Evolutionary conservation across 1,284 basidiomycete species (phyloP), one percentile per base, ranked within the genome.

Genomic region (Bondarzewia mesenterica): DNA sequence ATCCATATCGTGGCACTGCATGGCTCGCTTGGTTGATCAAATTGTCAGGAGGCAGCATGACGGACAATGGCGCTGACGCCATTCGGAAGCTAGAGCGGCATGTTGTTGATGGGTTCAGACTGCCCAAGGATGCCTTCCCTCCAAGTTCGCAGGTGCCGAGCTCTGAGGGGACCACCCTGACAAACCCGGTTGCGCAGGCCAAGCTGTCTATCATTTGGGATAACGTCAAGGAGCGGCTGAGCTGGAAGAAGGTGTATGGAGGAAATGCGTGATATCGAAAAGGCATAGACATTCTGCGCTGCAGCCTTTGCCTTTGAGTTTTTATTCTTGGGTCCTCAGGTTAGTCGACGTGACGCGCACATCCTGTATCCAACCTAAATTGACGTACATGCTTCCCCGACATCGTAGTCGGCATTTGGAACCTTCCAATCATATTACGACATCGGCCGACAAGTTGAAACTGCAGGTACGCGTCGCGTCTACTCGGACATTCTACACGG

Each of bases 1-100:
- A 65, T 92, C 46, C 89, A 93, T 59, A 68, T 92, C 22, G 81
- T 79, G 3, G 81, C 80, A n/a, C n/a, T n/a, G n/a, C n/a, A 10
- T 95, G 89, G 89, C 63, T 93, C 35, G 70, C 80, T 2, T 75
- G 81, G 25, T 55, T 92, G 8, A 76, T 82, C 10, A 62, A 58
- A 40, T 68, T 89, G 21, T 70, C 74, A 4, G 83, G 81, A 2
- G 85, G 78, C 0, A 62, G 61, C 20, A 59, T 60, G 0, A 61
- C 57, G 2, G 74, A 82, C 35, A 68, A 75, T 50, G 82, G 83
- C 0, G 63, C 70, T 47, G 63, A 61, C 1, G 71, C 70, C 2
- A 64, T 79, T 12, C 63, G 54, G 47, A 79, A 74, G 58, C 56
- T 85, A 50, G 78, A 80, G 60, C 60, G 57, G 21, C 69, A 74